Evolutionary conservation across 129 eudicot species (phyloP).

Genomic region (Artemisia annua): DNA sequence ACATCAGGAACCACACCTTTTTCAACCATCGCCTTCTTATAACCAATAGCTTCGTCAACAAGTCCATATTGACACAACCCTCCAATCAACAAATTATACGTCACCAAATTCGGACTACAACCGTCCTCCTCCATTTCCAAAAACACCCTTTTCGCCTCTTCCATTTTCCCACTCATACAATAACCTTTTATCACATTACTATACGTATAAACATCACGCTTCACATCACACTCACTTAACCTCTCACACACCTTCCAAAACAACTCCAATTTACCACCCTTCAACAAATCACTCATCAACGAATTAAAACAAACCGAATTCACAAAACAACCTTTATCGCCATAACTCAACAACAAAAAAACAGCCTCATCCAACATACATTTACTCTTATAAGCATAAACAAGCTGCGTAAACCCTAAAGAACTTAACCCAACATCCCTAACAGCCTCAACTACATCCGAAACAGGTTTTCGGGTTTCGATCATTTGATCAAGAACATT

Average conservation of each 20-base stretch:
- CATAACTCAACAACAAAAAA: conserved; percentile 14
- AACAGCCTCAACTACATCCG: conserved; percentile 21
- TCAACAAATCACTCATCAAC: conserved; percentile 40
- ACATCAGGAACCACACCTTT: conserved; percentile 35
- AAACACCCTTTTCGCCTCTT: conserved; percentile 40
- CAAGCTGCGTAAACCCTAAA: conserved; percentile 29
- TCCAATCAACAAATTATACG: conserved; percentile 23
- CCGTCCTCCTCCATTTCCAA: conserved; percentile 27
- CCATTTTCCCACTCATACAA: conserved; percentile 33
- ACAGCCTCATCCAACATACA: conserved; percentile 33
- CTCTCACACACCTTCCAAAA: conserved; percentile 39
- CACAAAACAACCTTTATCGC: neutral
- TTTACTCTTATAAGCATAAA: conserved; percentile 36
- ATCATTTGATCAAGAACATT: conserved; percentile 28
- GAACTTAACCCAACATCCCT: conserved; percentile 9
- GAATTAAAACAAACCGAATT: conserved; percentile 33
- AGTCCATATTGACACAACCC: conserved; percentile 34
- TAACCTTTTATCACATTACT: conserved; percentile 35
- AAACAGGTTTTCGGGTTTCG: conserved; percentile 15
- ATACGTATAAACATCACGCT: conserved; percentile 30
- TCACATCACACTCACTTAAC: conserved; percentile 20
- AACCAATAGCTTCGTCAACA: conserved; percentile 37
- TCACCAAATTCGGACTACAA: conserved; percentile 28
- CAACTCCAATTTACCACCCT: conserved; percentile 33
- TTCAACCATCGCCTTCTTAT: conserved; percentile 25